A percentile compares a stretch with the other conserved stretches of the same genome.
Conservation (phyloP, 1,139 yeast species). For the Scheffersomyces segobiensis region DNA sequence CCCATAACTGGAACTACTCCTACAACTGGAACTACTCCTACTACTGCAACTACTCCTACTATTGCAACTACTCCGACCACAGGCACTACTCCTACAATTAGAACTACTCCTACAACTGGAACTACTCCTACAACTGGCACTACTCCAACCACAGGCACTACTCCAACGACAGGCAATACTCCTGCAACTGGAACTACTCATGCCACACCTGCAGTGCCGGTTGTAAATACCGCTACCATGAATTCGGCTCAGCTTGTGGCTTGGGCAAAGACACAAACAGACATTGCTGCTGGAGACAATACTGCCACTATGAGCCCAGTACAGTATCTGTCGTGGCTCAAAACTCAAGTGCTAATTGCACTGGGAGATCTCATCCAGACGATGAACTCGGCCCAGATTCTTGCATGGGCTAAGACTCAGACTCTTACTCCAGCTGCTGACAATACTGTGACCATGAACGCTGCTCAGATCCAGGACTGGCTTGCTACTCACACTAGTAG, state of each 20-base stretch:
- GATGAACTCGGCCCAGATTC: not conserved
- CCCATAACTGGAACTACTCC: slow-evolving; percentile 6
- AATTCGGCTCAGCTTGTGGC: not conserved
- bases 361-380: not conserved
- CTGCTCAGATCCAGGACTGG: not conserved
- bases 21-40: slow-evolving; percentile 7
- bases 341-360: not conserved
- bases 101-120: not conserved
- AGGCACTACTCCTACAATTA: slow-evolving; percentile 4
- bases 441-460: not conserved
- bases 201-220: not conserved
- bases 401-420: not conserved
- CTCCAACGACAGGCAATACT: not conserved
- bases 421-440: not conserved
- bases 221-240: not conserved
- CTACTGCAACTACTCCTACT: slow-evolving; percentile 9
- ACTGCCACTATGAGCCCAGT: not conserved
- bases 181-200: not conserved
- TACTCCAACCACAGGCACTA: not conserved
- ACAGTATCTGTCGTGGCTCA: not conserved
- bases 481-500: not conserved
- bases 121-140: not conserved
- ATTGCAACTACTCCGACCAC: slow-evolving; percentile 10
- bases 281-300: not conserved
- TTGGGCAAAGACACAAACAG: not conserved